phyloP scores from a whole-genome alignment of 345 rosid genomes.

The Lepidium sativum region DNA sequence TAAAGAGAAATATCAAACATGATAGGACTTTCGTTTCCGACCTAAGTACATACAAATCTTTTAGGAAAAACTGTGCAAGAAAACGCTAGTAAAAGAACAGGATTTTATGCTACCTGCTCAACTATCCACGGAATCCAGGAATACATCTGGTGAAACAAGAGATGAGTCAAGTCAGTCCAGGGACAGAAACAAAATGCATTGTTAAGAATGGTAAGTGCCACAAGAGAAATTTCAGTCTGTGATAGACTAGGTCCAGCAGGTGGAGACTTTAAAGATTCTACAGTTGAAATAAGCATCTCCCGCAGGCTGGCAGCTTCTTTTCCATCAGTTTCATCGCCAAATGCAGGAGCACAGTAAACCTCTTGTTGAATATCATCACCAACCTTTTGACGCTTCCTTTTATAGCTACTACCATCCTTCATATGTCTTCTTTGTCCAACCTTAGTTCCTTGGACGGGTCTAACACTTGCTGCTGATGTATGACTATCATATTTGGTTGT shows the following conservation, averaged over 20 bases:
- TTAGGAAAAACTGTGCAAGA: not conserved
- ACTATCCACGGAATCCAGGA: conserved; percentile 79
- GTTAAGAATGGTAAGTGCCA: conserved; percentile 80
- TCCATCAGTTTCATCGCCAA: conserved; percentile 42
- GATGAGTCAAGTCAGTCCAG: conserved; percentile 37
- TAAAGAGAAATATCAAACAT: conserved; percentile 45
- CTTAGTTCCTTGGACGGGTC: conserved; percentile 29
- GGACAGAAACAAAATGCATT: conserved; percentile 59
- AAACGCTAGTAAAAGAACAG: not conserved
- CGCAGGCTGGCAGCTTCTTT: conserved; percentile 44
- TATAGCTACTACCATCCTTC: conserved; percentile 28
- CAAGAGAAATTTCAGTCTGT: conserved; percentile 46
- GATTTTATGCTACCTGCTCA: conserved; percentile 45
- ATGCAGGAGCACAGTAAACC: conserved; percentile 25
- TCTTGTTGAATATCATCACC: conserved; percentile 34
- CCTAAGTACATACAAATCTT: conserved; percentile 38
- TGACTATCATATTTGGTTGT: conserved; percentile 19
- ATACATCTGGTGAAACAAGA: conserved; percentile 52
- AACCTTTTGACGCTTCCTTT: conserved; percentile 60
- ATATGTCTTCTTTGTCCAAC: conserved; percentile 60
- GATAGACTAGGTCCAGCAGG: conserved; percentile 32
- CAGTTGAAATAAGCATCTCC: conserved; percentile 41
- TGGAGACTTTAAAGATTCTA: conserved; percentile 52
- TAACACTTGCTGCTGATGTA: conserved; percentile 24
- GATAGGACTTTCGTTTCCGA: conserved; percentile 32